phyloP scores from a whole-genome alignment of 2,329 filamentous ascomycete species.

The Cladophialophora chaetospira region DNA sequence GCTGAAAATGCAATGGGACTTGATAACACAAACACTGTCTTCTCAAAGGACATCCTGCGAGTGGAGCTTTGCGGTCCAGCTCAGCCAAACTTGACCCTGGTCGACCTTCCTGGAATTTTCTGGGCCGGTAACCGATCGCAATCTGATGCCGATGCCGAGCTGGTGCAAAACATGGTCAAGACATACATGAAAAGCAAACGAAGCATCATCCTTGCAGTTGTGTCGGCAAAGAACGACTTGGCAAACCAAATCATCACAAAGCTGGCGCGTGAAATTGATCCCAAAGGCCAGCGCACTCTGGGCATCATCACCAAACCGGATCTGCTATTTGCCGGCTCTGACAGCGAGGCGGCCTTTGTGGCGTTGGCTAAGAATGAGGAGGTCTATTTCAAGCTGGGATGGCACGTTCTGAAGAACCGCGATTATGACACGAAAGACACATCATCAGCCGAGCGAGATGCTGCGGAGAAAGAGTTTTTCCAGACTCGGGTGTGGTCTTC shows the following conservation, averaged over 20 bases:
- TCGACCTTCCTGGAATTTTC: slow-evolving; percentile 64
- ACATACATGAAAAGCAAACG: slow-evolving; percentile 59
- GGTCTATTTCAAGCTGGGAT: slow-evolving; percentile 47
- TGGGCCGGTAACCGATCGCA: slow-evolving; percentile 57
- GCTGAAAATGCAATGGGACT: slow-evolving; percentile 58
- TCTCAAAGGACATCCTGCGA: slow-evolving; percentile 56
- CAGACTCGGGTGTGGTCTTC: slow-evolving; percentile 30
- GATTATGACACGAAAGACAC: slow-evolving; percentile 38
- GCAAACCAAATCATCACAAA: slow-evolving; percentile 61
- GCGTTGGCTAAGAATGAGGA: slow-evolving; percentile 35
- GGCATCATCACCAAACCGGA: slow-evolving; percentile 45
- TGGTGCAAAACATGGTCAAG: slow-evolving; percentile 52
- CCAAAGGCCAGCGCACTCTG: slow-evolving; percentile 37
- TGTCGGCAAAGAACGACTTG: slow-evolving; percentile 54
- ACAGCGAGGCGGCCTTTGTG: slow-evolving; percentile 33
- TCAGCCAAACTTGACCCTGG: slow-evolving; percentile 61
- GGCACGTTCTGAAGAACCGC: slow-evolving; percentile 53
- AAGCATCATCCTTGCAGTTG: slow-evolving; percentile 62
- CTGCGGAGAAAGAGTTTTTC: slow-evolving; percentile 41
- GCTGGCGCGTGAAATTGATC: slow-evolving; percentile 44
- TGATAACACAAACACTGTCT: slow-evolving; percentile 37
- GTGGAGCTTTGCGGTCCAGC: slow-evolving; percentile 62
- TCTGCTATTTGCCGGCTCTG: slow-evolving; percentile 35
- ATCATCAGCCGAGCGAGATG: slow-evolving; percentile 35
- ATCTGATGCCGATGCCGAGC: slow-evolving; percentile 55